These are phyloP conservation scores for Hanseniaspora vineae DNA, from an alignment of 805 yeast genomes.

Conservation along the genomic window DNA sequence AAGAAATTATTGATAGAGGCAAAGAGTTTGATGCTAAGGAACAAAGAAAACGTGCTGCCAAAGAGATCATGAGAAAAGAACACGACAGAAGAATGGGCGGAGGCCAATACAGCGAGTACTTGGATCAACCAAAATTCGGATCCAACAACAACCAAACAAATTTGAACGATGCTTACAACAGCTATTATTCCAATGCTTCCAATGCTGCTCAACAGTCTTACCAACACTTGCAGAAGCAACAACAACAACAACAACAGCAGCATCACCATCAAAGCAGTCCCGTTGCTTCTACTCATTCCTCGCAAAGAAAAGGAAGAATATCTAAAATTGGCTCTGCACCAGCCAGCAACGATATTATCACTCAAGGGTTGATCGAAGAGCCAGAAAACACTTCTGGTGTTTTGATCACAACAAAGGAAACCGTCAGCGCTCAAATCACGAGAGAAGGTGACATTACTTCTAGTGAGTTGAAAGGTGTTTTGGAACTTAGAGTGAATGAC, in stretches of 20 bases:
- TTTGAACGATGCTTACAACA: conserved; percentile 25
- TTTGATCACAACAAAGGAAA: conserved; percentile 64
- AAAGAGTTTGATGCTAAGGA: conserved; percentile 95
- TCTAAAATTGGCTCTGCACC: conserved; percentile 7
- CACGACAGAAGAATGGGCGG: conserved; percentile 22
- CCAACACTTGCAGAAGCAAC: conserved; percentile 9
- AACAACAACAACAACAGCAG: conserved; percentile 10
- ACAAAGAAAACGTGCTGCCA: conserved; percentile 91
- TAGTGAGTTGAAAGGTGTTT: conserved; percentile 80
- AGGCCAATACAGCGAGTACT: conserved; percentile 23
- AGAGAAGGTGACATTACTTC: conserved; percentile 68
- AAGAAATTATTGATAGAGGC: conserved; percentile 92
- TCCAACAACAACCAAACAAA: conserved; percentile 19
- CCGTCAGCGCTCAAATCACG: conserved; percentile 58
- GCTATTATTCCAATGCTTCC: conserved; percentile 25
- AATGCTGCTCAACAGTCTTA: conserved; percentile 26
- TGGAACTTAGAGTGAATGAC: conserved; percentile 77
- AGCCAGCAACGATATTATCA: conserved; percentile 5
- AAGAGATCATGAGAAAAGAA: conserved; percentile 73
- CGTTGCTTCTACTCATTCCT: background rate
- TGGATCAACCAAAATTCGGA: conserved; percentile 8
- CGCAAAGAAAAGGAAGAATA: conserved; percentile 2
- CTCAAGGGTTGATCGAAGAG: conserved; percentile 5
- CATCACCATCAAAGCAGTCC: background rate
- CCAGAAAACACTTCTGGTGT: conserved; percentile 56